phyloP scores from a whole-genome alignment of 83 land plant species.

The Picea abies region DNA sequence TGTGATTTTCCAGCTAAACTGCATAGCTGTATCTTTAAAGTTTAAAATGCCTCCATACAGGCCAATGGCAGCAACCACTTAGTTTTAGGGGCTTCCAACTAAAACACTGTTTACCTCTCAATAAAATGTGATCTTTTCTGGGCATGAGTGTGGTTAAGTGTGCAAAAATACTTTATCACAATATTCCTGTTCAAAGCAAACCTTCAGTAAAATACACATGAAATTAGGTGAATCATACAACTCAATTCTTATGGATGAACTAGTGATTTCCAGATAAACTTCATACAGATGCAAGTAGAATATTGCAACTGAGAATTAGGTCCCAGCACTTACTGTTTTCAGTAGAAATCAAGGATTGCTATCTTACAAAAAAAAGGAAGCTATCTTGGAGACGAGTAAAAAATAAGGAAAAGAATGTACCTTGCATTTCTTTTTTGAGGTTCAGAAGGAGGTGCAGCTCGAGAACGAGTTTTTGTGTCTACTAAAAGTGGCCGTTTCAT shows the following conservation, averaged over 20 bases:
- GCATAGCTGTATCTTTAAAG: background rate
- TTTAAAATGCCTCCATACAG: background rate
- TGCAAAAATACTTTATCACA: background rate
- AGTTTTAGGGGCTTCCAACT: no score
- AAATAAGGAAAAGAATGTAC: conserved; percentile 30
- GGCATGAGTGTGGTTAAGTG: no score
- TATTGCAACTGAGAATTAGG: background rate
- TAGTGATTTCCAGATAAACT: background rate
- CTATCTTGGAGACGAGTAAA: background rate
- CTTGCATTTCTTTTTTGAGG: conserved; percentile 90
- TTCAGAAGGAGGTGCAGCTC: conserved; percentile 68
- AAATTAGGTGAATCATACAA: background rate
- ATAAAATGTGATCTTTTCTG: background rate
- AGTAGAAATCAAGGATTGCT: background rate
- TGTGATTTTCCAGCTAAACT: background rate
- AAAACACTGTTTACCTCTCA: background rate
- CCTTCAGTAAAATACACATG: background rate
- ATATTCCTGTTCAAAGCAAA: background rate
- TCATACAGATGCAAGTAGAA: background rate
- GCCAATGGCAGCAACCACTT: background rate
- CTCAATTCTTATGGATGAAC: background rate
- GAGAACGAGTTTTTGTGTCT: conserved; percentile 84
- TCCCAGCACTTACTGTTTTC: background rate
- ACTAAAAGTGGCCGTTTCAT: conserved; percentile 47
- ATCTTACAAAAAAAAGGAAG: background rate